Percentiles rank a stretch among this genome's conserved stretches.
Evolutionary conservation across 768 basidiomycete species (phyloP).

Genomic region (Serendipita vermifera): DNA sequence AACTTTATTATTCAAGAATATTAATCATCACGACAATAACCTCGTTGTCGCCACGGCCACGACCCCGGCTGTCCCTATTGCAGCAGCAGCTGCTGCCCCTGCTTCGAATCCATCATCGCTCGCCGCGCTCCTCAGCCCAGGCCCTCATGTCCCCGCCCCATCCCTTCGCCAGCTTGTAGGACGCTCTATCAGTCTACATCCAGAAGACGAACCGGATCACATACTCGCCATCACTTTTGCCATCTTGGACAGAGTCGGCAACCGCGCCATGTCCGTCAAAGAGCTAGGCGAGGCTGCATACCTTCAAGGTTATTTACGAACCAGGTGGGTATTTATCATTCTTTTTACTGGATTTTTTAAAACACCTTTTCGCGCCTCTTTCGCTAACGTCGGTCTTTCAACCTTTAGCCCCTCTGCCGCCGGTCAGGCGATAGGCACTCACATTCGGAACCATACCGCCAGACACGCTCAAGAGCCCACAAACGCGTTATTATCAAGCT

Average conservation of each 20-base stretch:
- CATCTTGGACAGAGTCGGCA: slow-evolving; percentile 19
- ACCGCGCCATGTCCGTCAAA: slow-evolving; percentile 77
- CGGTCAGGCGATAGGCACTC: slow-evolving; percentile 72
- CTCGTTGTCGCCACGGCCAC: neutral
- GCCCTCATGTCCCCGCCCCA: no score
- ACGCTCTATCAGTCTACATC: neutral
- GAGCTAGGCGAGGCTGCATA: slow-evolving; percentile 64
- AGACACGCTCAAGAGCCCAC: slow-evolving; percentile 62
- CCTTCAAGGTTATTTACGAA: slow-evolving; percentile 52
- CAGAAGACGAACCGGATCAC: neutral
- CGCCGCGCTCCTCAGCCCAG: neutral
- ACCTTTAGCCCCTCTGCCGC: slow-evolving; percentile 56
- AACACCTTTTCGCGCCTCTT: slow-evolving; percentile 16
- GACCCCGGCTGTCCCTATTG: neutral
- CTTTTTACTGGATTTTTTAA: slow-evolving; percentile 12
- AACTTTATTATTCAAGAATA: neutral
- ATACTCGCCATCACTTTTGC: neutral
- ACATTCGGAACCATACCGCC: slow-evolving; percentile 57
- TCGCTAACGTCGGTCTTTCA: slow-evolving; percentile 2
- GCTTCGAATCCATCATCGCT: neutral
- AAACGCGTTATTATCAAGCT: slow-evolving; percentile 59
- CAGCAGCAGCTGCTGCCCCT: neutral
- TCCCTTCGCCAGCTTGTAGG: neutral
- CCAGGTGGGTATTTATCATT: slow-evolving; percentile 43
- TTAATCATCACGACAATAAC: neutral